phyloP scores from a whole-genome alignment of 202 grass and related monocot species.

The Sporobolus alterniflorus region DNA sequence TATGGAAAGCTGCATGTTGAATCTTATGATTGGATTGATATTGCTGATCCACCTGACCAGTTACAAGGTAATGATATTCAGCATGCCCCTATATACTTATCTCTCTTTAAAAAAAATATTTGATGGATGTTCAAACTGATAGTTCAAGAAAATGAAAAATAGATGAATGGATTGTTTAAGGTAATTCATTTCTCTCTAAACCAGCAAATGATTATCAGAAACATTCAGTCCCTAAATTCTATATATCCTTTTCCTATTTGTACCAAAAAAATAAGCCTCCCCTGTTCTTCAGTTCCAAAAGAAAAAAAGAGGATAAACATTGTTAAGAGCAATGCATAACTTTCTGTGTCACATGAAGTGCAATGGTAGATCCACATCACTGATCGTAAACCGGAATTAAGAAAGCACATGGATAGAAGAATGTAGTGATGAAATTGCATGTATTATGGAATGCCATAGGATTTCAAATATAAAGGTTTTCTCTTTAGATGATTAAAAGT shows the following conservation, averaged over 20 bases:
- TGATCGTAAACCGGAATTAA: background rate
- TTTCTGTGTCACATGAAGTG: background rate
- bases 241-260: background rate
- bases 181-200: background rate
- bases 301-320: background rate
- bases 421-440: background rate
- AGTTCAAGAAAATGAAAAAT: background rate
- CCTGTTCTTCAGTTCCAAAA: background rate
- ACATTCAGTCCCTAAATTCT: background rate
- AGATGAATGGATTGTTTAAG: background rate
- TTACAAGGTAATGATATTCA: constrained; percentile 46
- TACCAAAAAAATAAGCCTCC: background rate
- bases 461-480: background rate
- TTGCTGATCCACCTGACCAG: constrained; percentile 48
- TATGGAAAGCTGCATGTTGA: constrained; percentile 80
- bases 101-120: background rate
- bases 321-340: background rate
- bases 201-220: background rate
- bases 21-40: constrained; percentile 90
- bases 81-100: background rate
- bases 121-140: background rate
- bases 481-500: background rate
- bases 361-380: background rate
- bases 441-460: background rate
- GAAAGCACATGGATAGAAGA: background rate